A percentile compares a stretch with the other conserved stretches of the same genome.
Evolutionary conservation across 345 rosid genomes (phyloP).

Genomic region (Erucastrum elatum): DNA sequence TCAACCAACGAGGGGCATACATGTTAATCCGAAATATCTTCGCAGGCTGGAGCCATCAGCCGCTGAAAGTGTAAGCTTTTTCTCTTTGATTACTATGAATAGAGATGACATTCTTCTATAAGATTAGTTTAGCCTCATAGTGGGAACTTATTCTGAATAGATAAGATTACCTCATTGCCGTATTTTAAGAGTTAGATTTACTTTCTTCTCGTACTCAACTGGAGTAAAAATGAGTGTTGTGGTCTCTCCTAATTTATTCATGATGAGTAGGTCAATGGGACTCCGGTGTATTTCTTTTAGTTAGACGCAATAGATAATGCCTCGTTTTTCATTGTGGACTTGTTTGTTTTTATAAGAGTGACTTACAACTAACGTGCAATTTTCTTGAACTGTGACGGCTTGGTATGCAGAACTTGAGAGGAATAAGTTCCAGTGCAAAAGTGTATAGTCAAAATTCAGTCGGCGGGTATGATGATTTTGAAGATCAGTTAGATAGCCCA

Average conservation of each 20-base stretch:
- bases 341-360: slow-evolving; percentile 6
- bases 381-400: slow-evolving; percentile 29
- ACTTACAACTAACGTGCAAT: slow-evolving; percentile 22
- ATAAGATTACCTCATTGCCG: neutral
- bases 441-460: slow-evolving; percentile 47
- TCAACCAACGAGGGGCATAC: slow-evolving; percentile 85
- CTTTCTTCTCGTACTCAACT: slow-evolving; percentile 17
- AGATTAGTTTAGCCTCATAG: slow-evolving; percentile 13
- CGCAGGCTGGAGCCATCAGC: slow-evolving; percentile 73
- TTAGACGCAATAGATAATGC: neutral
- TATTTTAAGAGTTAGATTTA: slow-evolving; percentile 2
- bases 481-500: slow-evolving; percentile 52
- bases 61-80: slow-evolving; percentile 68
- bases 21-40: slow-evolving; percentile 95
- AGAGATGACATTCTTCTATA: slow-evolving; percentile 4
- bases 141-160: neutral
- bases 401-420: slow-evolving; percentile 52
- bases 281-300: slow-evolving; percentile 11
- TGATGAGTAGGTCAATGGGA: slow-evolving; percentile 11
- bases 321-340: neutral
- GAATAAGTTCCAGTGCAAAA: slow-evolving; percentile 48
- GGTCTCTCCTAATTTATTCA: neutral
- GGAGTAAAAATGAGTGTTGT: slow-evolving; percentile 2
- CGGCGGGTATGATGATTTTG: slow-evolving; percentile 50
- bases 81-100: slow-evolving; percentile 7